Percentiles rank a stretch among this genome's conserved stretches.
phyloP scores from a whole-genome alignment of 192 early-diverging fungal species.

The Paraglomus brasilianum region DNA sequence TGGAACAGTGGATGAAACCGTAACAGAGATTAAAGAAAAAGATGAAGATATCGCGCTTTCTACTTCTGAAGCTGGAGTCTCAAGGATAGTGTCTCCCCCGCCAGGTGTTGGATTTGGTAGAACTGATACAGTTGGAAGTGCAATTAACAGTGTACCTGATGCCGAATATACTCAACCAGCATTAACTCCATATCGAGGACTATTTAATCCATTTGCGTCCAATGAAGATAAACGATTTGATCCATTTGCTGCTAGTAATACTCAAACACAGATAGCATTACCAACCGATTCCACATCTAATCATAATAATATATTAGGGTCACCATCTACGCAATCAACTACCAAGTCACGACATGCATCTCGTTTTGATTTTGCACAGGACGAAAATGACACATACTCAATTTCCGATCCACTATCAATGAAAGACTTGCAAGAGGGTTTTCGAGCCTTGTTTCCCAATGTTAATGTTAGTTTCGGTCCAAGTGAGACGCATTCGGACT shows the following conservation, averaged over 20 bases:
- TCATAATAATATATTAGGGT: not conserved
- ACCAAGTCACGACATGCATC: constrained; percentile 44
- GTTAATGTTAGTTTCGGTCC: constrained; percentile 60
- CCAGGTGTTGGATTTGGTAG: constrained; percentile 24
- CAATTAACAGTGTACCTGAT: constrained; percentile 26
- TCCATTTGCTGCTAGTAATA: constrained; percentile 27
- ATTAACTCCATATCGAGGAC: constrained; percentile 43
- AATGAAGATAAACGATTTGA: constrained; percentile 45
- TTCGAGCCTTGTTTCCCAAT: constrained; percentile 58
- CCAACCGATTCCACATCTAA: constrained; percentile 12
- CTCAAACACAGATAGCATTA: constrained; percentile 24
- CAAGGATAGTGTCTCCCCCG: constrained; percentile 22
- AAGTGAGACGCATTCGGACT: constrained; percentile 25
- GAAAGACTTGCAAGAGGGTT: constrained; percentile 54
- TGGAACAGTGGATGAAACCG: not conserved
- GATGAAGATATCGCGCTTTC: not conserved
- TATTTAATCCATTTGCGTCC: constrained; percentile 48
- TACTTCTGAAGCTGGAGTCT: not conserved
- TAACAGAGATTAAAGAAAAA: not conserved
- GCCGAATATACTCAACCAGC: constrained; percentile 32
- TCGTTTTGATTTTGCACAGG: constrained; percentile 48
- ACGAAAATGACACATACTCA: constrained; percentile 30
- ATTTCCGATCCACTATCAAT: constrained; percentile 31
- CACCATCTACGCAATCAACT: not conserved
- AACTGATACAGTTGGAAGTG: not conserved